These are phyloP conservation scores for Pyrus hybrid DNA, from an alignment of 331 rosid genomes.

Conservation along the genomic window DNA sequence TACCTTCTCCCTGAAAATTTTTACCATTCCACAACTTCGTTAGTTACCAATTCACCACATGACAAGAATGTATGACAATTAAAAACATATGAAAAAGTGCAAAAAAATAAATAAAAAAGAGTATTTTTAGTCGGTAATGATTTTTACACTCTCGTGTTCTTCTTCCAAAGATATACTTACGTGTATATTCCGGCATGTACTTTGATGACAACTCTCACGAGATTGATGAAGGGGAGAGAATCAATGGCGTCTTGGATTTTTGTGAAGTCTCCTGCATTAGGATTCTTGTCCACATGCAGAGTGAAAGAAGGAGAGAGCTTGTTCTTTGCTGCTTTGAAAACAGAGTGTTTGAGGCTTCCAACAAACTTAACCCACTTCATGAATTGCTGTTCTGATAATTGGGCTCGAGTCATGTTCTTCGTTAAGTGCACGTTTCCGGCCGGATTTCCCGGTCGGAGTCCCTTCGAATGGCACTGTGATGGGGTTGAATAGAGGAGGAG, in stretches of 20 bases:
- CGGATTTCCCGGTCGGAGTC: constrained; percentile 34
- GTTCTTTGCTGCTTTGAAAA: constrained; percentile 63
- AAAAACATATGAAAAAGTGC: not conserved
- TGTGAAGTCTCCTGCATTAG: constrained; percentile 53
- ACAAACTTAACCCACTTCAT: constrained; percentile 85
- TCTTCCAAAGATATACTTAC: constrained; percentile 36
- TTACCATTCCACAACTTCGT: not conserved
- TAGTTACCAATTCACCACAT: not conserved
- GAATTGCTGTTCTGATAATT: constrained; percentile 69
- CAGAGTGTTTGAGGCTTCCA: constrained; percentile 65
- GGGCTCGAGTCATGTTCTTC: constrained; percentile 35
- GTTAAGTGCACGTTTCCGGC: constrained; percentile 8
- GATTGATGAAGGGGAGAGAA: constrained; percentile 79
- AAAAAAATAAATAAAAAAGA: constrained; percentile 7
- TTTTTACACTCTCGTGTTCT: no score
- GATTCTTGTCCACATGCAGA: constrained; percentile 59
- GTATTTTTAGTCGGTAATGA: not conserved
- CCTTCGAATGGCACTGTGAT: constrained; percentile 56
- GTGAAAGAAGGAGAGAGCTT: constrained; percentile 81
- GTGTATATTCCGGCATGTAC: constrained; percentile 90
- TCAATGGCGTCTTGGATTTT: constrained; percentile 82
- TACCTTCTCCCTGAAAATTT: constrained; percentile 68
- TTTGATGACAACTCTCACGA: constrained; percentile 81
- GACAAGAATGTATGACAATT: not conserved
- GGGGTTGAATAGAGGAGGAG: constrained; percentile 33